These are phyloP conservation scores for Ruellia speciosa DNA, from an alignment of 305 asterid genomes.

Conservation along the genomic window DNA sequence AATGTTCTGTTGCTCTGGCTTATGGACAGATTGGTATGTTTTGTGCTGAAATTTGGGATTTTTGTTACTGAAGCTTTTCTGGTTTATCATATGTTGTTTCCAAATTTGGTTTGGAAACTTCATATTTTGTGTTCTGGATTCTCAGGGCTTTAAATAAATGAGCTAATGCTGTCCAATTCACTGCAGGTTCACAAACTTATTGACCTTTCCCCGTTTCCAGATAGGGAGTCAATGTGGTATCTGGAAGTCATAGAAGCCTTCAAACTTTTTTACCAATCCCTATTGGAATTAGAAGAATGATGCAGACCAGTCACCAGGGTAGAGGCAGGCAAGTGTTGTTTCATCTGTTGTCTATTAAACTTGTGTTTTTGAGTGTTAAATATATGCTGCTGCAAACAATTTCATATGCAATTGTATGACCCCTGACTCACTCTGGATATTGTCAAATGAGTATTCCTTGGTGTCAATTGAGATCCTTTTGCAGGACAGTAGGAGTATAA, in stretches of 20 bases:
- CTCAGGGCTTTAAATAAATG: not conserved
- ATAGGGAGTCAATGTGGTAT: slow-evolving; percentile 91
- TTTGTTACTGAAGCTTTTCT: not conserved
- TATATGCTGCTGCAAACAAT: too few relatives aligned
- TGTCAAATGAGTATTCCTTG: too few relatives aligned
- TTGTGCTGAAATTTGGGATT: not conserved
- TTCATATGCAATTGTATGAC: too few relatives aligned
- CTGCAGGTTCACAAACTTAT: slow-evolving; percentile 80
- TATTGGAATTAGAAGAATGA: slow-evolving; percentile 30
- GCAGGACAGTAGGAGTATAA: too few relatives aligned
- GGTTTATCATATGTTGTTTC: not conserved
- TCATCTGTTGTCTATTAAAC: not conserved
- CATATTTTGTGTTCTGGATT: not conserved
- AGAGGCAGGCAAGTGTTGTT: not conserved
- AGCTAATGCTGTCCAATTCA: not conserved
- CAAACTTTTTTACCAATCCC: slow-evolving; percentile 58
- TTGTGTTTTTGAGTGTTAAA: too few relatives aligned
- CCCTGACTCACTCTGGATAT: too few relatives aligned
- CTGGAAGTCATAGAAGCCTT: slow-evolving; percentile 64
- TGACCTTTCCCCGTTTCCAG: slow-evolving; percentile 63
- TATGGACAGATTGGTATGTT: too few relatives aligned
- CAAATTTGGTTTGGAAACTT: not conserved
- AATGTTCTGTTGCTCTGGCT: too few relatives aligned
- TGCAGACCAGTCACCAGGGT: not conserved
- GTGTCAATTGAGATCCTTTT: too few relatives aligned